Base-by-base conservation (phyloP, 352 stramenopile genomes). In the Pythium dissimile region DNA sequence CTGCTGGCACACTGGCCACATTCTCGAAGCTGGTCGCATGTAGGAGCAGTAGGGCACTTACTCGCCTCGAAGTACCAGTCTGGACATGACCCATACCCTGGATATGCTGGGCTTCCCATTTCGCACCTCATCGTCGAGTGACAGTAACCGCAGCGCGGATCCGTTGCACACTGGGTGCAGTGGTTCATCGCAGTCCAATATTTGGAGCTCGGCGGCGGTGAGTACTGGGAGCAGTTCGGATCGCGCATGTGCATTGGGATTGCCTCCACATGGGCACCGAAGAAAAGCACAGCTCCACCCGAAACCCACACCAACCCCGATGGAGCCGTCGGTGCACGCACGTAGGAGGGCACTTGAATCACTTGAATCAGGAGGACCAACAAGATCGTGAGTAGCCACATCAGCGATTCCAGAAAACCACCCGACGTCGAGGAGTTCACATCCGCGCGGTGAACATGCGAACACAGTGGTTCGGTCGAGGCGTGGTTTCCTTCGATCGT, bases 101-200 rank as follows among this genome's bases (percentile, higher is more conserved):
- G 43, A 48, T 34, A 86, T 15, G 71, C 60, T n/a, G 72, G 62
- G 31, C 73, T 73, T n/a, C 92, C 89, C 4, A 65, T 59, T 21
- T 87, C 59, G 63, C 92, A 98, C 53, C 69, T 82, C 62, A 98
- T 77, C n/a, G 89, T 97, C 46, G 88, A 96, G 44, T 90, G 69
- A 59, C 92, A 98, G 55, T 90, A 98, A 3, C 92, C 92, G 51
- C 92, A 98, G 12, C 73, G 70, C 11, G 66, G 54, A 39, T 79
- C 70, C 8, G 65, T 55, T 30, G 89, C 60, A 51, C 92, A 98
- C 15, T 62, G 52, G 20, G 71, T 69, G 71, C 91, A 97, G n/a
- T 66, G 60, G 23, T 71, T 69, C 75, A 87, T 85, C 30, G 75
- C 75, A 13, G 74, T 58, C 83, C 80, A 89, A 59, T 80, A 90